A percentile compares a stretch with the other conserved stretches of the same genome.
phyloP scores from a whole-genome alignment of 2,329 filamentous ascomycete species.

The Huntiella abstrusa region DNA sequence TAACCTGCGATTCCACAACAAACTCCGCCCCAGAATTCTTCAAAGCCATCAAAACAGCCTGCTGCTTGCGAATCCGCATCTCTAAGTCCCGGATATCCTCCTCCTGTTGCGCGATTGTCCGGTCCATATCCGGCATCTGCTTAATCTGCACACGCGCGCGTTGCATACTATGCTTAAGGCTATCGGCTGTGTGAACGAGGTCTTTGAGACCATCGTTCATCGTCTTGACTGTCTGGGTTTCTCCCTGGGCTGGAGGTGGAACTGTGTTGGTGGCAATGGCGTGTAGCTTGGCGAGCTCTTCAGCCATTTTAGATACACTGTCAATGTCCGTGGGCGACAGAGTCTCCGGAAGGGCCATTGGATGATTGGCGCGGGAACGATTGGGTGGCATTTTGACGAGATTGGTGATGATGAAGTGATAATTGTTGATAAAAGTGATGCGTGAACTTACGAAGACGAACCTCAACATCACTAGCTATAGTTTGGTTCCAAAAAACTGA shows the following conservation, averaged over 20 bases:
- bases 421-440: too few relatives aligned
- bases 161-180: constrained; percentile 67
- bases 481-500: too few relatives aligned
- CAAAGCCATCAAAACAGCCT: constrained; percentile 34
- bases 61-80: constrained; percentile 42
- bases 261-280: constrained; percentile 12
- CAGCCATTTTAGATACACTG: constrained; percentile 34
- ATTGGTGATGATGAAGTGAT: too few relatives aligned
- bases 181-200: constrained; percentile 57
- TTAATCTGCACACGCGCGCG: constrained; percentile 50
- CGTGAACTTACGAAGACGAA: too few relatives aligned
- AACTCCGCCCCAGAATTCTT: constrained; percentile 29
- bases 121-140: constrained; percentile 49
- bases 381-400: too few relatives aligned
- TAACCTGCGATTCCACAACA: constrained; percentile 15
- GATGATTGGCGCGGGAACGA: constrained; percentile 14
- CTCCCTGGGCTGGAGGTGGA: background rate
- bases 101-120: constrained; percentile 48
- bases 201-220: constrained; percentile 39
- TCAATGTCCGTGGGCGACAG: constrained; percentile 73
- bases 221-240: background rate
- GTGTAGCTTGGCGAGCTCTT: constrained; percentile 62
- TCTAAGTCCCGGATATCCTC: constrained; percentile 51
- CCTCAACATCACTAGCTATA: too few relatives aligned
- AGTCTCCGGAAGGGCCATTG: constrained; percentile 37